Evolutionary conservation across 2,329 filamentous ascomycete genomes (phyloP), one percentile per base, ranked within the genome.

Genomic region (Arthroderma sp.): DNA sequence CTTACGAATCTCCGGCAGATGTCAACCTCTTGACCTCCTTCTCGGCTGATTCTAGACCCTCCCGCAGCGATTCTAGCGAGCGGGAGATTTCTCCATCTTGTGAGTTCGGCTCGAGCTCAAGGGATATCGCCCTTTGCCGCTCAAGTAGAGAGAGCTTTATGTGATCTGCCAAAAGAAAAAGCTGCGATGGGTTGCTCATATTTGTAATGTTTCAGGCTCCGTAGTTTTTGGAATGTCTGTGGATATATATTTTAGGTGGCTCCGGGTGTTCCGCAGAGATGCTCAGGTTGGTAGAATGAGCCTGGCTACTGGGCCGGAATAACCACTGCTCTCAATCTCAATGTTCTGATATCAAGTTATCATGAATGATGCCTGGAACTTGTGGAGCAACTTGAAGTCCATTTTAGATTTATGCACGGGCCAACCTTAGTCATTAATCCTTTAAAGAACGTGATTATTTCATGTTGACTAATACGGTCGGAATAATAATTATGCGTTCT

Each of bases 81-180:
- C 88, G 82, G 15, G 87, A 87, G 64, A 97, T 91, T 70, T 95
- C 87, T 41, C 86, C 86, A 74, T 96, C 90, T 72, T 95, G 88
- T 19, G 85, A 83, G 68, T 86, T 86, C 54, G 82, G 82, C 59
- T 89, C 82, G 57, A 95, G 81, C 64, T 89, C 84, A 47, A 95
- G 80, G 13, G 84, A 87, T 66, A 88, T 83, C 53, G 91, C 89
- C 59, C 91, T 85, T 74, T 95, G 86, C 59, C 91, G 84, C 76
- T 97, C 93, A 25, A 97, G 83, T 15, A 98, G 80, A 13, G 91
- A 95, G 61, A 97, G 82, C 74, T 97, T 96, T 78, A 97, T 88
- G 73, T 97, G 91, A 75, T 98, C 93, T 67, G 91, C 89, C 58
- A 97, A 83, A 56, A 97, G 85, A 70, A 91, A 89, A 64, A 97